Base-by-base conservation (phyloP, 352 stramenopile genomes). In the Phytopythium aichiense region DNA sequence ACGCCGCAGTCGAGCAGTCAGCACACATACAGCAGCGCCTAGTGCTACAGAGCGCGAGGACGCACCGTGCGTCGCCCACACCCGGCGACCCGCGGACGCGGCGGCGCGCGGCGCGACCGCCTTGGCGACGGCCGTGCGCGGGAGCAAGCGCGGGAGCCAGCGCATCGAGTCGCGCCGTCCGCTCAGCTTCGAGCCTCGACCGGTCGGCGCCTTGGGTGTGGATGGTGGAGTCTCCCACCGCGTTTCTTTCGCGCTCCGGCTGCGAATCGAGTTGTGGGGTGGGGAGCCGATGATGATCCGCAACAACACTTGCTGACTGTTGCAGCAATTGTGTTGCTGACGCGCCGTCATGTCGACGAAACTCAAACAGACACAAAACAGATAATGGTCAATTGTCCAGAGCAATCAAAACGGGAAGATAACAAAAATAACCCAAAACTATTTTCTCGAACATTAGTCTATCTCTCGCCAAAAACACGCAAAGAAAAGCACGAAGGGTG, bases 31-130 rank as follows among this genome's bases (percentile, higher is more conserved):
- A 37, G 28, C 22, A 28, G n/a, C 4, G 7, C 6, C 43, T 30
- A 30, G 43, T 30, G n/a, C 8, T 30, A 13, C 9, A 33, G 0
- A n/a, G 1, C 6, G 46, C 4, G 30, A 8, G 23, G 35, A 23
- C 50, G n/a, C 25, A 79, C 71, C 63, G 71, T 65, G 64, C 50
- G 65, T 60, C 31, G 67, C 61, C 63, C 61, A 74, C 8, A 51
- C 35, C 38, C 63, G 63, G 37, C 56, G 71, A 15, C 11, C 38
- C 7, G 23, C 25, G 25, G 48, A 8, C 16, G 48, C 28, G 25
- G 48, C 48, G 48, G 23, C 25, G 16, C 53, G 66, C 56, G 65
- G 55, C 15, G 50, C 58, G 13, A 37, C 53, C 15, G 35, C 45
- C 25, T 38, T 28, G 7, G 56, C 66, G 0, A 56, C 49, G 16